A percentile compares a stretch with the other conserved stretches of the same genome.
Conservation (phyloP, 257 asterid genomes). For the Lycium barbarum region DNA sequence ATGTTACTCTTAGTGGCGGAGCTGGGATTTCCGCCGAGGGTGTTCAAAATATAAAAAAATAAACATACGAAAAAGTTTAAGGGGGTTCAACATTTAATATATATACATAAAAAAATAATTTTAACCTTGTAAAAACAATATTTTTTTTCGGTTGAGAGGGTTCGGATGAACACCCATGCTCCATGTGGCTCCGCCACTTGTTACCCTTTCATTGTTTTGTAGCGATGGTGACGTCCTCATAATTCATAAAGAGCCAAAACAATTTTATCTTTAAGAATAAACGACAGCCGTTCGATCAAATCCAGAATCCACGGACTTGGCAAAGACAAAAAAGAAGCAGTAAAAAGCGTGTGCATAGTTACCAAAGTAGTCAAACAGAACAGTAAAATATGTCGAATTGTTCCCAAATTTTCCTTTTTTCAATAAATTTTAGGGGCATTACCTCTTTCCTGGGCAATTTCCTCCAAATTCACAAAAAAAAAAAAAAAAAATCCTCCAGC, state of each 20-base stretch:
- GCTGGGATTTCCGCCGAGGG: too few relatives aligned
- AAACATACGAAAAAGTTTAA: too few relatives aligned
- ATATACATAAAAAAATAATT: too few relatives aligned
- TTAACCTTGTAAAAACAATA: too few relatives aligned
- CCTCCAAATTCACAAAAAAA: neutral
- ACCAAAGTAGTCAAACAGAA: constrained; percentile 45
- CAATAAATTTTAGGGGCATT: neutral
- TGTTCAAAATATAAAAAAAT: too few relatives aligned
- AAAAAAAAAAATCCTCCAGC: neutral
- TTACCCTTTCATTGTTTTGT: neutral
- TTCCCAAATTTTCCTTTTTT: constrained; percentile 31
- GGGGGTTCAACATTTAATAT: too few relatives aligned
- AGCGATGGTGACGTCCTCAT: neutral
- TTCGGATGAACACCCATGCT: too few relatives aligned
- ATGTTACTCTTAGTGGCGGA: too few relatives aligned
- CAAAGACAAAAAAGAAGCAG: constrained; percentile 37
- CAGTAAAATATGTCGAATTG: constrained; percentile 40
- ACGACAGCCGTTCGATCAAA: neutral
- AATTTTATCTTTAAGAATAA: too few relatives aligned
- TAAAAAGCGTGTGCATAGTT: constrained; percentile 39
- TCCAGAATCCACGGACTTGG: neutral
- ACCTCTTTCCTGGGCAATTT: constrained; percentile 21
- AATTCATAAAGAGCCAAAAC: neutral
- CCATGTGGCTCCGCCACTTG: too few relatives aligned
- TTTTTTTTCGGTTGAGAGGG: too few relatives aligned